A percentile compares a stretch with the other conserved stretches of the same genome.
Conservation (phyloP, 202 grass and related monocot species). For the Eragrostis tef region DNA sequence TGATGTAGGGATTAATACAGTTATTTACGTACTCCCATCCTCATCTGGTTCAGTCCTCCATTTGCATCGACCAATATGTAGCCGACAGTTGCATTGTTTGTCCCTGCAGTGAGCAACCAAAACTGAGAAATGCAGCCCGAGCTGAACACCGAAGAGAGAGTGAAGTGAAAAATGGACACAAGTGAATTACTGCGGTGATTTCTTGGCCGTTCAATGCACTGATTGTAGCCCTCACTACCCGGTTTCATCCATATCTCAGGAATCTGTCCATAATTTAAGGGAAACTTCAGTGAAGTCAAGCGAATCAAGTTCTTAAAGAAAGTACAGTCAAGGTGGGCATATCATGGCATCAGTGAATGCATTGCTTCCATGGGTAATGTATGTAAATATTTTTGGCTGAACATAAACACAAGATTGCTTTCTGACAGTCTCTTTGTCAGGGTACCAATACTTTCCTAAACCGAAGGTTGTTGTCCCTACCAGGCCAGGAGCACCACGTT, state of each 20-base stretch:
- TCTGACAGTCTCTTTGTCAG: constrained; percentile 14
- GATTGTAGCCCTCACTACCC: constrained; percentile 47
- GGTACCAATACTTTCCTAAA: constrained; percentile 22
- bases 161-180: neutral
- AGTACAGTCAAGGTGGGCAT: constrained; percentile 8
- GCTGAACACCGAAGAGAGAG: neutral
- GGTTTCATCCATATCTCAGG: constrained; percentile 74
- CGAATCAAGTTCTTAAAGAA: neutral
- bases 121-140: neutral
- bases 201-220: constrained; percentile 58
- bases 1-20: neutral
- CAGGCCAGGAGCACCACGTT: neutral
- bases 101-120: constrained; percentile 38
- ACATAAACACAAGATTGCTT: constrained; percentile 15
- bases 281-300: constrained; percentile 42
- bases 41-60: constrained; percentile 86
- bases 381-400: constrained; percentile 20
- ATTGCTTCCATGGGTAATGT: neutral
- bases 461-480: constrained; percentile 38
- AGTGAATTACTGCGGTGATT: constrained; percentile 54
- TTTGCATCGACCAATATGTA: constrained; percentile 73
- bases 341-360: constrained; percentile 26
- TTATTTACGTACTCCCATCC: constrained; percentile 65
- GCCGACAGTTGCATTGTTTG: constrained; percentile 51
- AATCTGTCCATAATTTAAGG: constrained; percentile 45